These are phyloP conservation scores for Fusarium transvaalense DNA, from an alignment of 2,329 filamentous ascomycete genomes.

Conservation along the genomic window DNA sequence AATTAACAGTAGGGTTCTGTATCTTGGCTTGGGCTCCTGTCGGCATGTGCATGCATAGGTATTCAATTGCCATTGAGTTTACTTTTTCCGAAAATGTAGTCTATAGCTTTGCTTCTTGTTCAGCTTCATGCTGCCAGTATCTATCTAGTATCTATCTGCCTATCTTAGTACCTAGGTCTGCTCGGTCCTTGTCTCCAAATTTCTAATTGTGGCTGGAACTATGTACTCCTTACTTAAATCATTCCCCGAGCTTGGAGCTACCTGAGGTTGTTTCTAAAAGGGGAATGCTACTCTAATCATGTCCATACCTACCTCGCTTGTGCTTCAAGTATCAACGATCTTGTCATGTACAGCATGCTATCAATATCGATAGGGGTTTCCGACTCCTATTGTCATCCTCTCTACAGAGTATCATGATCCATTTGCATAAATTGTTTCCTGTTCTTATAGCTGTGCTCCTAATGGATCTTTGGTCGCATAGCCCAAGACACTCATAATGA, in stretches of 20 bases:
- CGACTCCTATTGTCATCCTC: constrained; percentile 15
- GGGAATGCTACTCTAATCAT: constrained; percentile 33
- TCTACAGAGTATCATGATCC: not conserved
- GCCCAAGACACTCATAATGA: constrained; percentile 3
- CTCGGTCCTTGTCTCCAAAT: not conserved
- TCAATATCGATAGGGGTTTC: constrained; percentile 22
- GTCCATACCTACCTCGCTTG: constrained; percentile 20
- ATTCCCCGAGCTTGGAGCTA: constrained; percentile 32
- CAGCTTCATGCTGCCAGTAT: not conserved
- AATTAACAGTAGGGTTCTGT: constrained; percentile 27
- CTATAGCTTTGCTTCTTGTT: constrained; percentile 5
- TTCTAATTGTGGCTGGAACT: constrained; percentile 7
- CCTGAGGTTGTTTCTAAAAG: constrained; percentile 40
- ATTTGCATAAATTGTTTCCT: constrained; percentile 2
- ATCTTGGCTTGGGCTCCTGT: constrained; percentile 20
- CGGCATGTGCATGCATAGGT: constrained; percentile 4
- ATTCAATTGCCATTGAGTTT: not conserved
- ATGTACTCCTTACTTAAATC: constrained; percentile 20
- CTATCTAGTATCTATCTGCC: not conserved
- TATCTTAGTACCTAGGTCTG: no score
- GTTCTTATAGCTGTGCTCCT: not conserved
- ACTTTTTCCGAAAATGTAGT: constrained; percentile 6
- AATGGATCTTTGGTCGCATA: not conserved
- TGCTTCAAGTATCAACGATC: constrained; percentile 25
- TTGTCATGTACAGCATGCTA: constrained; percentile 7